Percentiles rank a stretch among this genome's conserved stretches.
Conservation (phyloP, 1,284 basidiomycete species). For the Leccinum laetum region DNA sequence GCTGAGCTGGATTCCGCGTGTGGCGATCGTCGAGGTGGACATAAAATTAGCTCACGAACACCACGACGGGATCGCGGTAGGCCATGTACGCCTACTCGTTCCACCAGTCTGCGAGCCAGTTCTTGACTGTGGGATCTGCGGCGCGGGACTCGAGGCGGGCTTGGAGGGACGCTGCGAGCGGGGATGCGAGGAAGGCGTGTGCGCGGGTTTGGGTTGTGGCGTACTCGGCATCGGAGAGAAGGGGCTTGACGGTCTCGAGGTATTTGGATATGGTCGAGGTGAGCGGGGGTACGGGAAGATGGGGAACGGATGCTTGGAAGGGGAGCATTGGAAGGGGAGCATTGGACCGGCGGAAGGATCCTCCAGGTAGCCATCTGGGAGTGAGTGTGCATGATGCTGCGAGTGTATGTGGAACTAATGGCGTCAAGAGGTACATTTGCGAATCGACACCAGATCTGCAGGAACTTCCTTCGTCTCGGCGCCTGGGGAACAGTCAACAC, state of each 20-base stretch:
- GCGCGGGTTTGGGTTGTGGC: conserved; percentile 61
- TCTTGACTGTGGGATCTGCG: conserved; percentile 56
- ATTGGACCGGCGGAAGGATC: conserved; percentile 63
- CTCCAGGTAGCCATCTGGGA: conserved; percentile 32
- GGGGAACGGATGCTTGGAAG: conserved; percentile 63
- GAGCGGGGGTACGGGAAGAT: conserved; percentile 82
- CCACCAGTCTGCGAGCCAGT: conserved; percentile 98
- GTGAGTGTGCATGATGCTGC: background rate
- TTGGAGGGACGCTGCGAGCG: conserved; percentile 79
- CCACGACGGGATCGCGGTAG: conserved; percentile 89
- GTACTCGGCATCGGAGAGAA: conserved; percentile 66
- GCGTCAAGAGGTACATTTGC: too few relatives aligned
- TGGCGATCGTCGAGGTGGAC: conserved; percentile 76
- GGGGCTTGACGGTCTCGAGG: conserved; percentile 80
- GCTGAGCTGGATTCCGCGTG: conserved; percentile 55
- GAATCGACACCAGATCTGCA: too few relatives aligned
- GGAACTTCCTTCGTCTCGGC: too few relatives aligned
- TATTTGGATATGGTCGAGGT: conserved; percentile 84
- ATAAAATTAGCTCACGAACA: conserved; percentile 96
- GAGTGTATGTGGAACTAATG: too few relatives aligned
- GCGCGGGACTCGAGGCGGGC: conserved; percentile 77
- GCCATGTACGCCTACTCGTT: conserved; percentile 75
- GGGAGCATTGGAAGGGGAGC: conserved; percentile 65
- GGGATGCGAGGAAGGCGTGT: conserved; percentile 69
- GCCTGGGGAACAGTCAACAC: too few relatives aligned